phyloP scores from a whole-genome alignment of 352 stramenopile genomes.

The Phytopythium sindhum region DNA sequence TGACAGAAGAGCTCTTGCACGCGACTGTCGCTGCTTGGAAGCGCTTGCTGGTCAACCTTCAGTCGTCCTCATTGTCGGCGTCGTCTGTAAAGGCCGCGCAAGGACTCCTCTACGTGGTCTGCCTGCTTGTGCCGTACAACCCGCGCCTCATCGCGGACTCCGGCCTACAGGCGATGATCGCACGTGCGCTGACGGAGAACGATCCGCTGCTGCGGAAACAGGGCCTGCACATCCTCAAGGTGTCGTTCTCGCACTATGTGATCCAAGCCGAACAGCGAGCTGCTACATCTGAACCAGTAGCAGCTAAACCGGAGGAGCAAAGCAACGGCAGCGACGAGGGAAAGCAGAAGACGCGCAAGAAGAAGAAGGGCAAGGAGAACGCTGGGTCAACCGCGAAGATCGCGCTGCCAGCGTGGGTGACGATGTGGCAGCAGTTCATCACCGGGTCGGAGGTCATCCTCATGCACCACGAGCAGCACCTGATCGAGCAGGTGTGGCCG shows the following conservation, averaged over 20 bases:
- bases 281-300: neutral
- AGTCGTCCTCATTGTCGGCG: neutral
- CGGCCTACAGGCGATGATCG: slow-evolving; percentile 46
- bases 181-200: slow-evolving; percentile 42
- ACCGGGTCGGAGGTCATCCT: slow-evolving; percentile 78
- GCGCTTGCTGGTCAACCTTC: neutral
- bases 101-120: slow-evolving; percentile 65
- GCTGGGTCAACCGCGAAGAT: neutral
- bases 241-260: slow-evolving; percentile 53
- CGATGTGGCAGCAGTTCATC: slow-evolving; percentile 68
- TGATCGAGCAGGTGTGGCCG: slow-evolving; percentile 83
- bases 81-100: slow-evolving; percentile 9
- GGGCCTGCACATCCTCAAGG: slow-evolving; percentile 61
- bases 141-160: slow-evolving; percentile 33
- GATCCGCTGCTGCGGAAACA: slow-evolving; percentile 70
- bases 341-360: slow-evolving; percentile 8
- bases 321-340: neutral
- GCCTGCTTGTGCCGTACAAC: slow-evolving; percentile 47
- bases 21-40: slow-evolving; percentile 25
- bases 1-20: slow-evolving; percentile 14
- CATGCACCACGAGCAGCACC: slow-evolving; percentile 78
- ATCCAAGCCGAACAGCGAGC: slow-evolving; percentile 10
- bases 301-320: neutral
- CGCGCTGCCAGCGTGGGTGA: slow-evolving; percentile 11
- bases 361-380: slow-evolving; percentile 8